phyloP scores from a whole-genome alignment of 2,329 filamentous ascomycete species.

The Cryoendolithus antarcticus region DNA sequence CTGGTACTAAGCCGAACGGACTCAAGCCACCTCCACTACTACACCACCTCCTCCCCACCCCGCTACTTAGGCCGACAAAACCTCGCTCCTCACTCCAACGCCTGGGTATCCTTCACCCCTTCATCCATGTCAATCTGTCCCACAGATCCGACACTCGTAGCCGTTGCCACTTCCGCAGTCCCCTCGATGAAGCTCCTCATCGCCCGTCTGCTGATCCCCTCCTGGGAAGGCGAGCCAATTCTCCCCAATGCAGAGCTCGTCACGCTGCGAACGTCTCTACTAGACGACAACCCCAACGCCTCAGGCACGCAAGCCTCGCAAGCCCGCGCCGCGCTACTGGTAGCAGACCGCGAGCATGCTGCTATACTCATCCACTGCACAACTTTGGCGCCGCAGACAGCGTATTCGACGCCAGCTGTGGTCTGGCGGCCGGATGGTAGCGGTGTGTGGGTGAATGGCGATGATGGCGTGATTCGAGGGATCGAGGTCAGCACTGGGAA shows the following conservation, averaged over 20 bases:
- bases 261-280: slow-evolving; percentile 10
- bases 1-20: slow-evolving; percentile 45
- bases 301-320: slow-evolving; percentile 38
- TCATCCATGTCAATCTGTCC: slow-evolving; percentile 45
- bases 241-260: not conserved
- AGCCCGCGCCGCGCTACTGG: slow-evolving; percentile 36
- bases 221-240: slow-evolving; percentile 9
- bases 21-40: slow-evolving; percentile 48
- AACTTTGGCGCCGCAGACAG: slow-evolving; percentile 51
- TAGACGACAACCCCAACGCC: slow-evolving; percentile 12
- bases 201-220: slow-evolving; percentile 43
- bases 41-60: slow-evolving; percentile 27
- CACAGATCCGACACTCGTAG: slow-evolving; percentile 40
- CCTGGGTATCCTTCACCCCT: slow-evolving; percentile 53
- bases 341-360: slow-evolving; percentile 45
- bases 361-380: slow-evolving; percentile 48
- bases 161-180: slow-evolving; percentile 47
- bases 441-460: slow-evolving; percentile 53
- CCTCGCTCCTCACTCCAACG: slow-evolving; percentile 48
- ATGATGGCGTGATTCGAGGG: slow-evolving; percentile 50
- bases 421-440: slow-evolving; percentile 50
- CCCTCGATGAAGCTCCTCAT: slow-evolving; percentile 53
- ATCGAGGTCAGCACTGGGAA: slow-evolving; percentile 48
- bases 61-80: slow-evolving; percentile 44
- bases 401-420: slow-evolving; percentile 50